These are phyloP conservation scores for Cyclotella cryptica DNA, from an alignment of 108 stramenopile species.

Conservation along the genomic window DNA sequence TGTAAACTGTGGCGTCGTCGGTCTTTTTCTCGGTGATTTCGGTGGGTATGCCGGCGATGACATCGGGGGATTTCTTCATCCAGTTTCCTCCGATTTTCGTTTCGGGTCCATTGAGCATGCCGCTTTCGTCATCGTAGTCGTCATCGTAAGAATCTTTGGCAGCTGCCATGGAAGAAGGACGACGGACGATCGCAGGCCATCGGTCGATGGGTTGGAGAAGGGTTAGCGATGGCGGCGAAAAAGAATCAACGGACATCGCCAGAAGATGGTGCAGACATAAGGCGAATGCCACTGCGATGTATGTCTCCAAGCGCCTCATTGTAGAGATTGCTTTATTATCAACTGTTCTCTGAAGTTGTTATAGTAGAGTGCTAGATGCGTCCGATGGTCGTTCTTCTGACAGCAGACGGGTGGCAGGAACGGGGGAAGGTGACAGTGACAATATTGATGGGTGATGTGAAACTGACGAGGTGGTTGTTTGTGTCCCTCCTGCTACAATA, in stretches of 20 bases:
- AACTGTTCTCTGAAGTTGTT: background rate
- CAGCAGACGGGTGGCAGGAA: no score
- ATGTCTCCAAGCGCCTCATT: background rate
- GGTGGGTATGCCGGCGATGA: slow-evolving; percentile 5
- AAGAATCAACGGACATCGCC: background rate
- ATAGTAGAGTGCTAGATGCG: no score
- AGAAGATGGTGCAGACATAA: background rate
- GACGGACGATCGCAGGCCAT: background rate
- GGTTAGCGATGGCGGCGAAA: background rate
- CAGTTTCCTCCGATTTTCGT: slow-evolving; percentile 21
- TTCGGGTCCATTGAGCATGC: slow-evolving; percentile 14
- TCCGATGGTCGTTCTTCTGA: no score
- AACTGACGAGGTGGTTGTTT: no score
- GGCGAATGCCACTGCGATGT: background rate
- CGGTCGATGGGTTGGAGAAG: background rate
- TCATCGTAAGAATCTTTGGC: background rate
- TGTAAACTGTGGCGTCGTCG: slow-evolving; percentile 42
- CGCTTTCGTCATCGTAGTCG: background rate
- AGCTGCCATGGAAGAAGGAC: background rate
- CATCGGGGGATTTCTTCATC: slow-evolving; percentile 27
- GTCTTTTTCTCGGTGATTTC: slow-evolving; percentile 17
- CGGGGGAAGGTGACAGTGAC: no score
- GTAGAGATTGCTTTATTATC: background rate
- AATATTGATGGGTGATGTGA: no score
- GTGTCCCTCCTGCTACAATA: no score